Conservation (phyloP, 208 protist genomes). For the Porcisia hertigi region DNA sequence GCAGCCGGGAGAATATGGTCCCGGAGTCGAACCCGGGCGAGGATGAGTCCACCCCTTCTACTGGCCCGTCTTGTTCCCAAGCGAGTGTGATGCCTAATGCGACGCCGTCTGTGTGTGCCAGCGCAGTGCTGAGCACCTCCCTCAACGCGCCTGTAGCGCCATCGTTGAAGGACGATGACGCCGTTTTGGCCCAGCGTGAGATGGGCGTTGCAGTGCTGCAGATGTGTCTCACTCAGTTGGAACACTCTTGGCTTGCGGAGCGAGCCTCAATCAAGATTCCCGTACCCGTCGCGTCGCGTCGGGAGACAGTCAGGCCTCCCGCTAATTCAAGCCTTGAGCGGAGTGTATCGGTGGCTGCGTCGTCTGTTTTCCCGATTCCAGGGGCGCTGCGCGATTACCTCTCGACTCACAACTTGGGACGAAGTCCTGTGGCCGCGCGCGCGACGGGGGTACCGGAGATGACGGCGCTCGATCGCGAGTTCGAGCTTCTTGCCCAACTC, state of each 20-base stretch:
- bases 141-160: background rate
- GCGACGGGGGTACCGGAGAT: slow-evolving; percentile 31
- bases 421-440: background rate
- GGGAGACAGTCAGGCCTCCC: background rate
- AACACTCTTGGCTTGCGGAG: slow-evolving; percentile 12
- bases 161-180: slow-evolving; percentile 11
- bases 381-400: slow-evolving; percentile 13
- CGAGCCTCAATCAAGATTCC: background rate
- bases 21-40: background rate
- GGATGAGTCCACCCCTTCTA: background rate
- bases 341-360: background rate
- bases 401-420: slow-evolving; percentile 4
- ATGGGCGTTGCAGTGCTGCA: slow-evolving; percentile 14
- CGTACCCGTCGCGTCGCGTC: background rate
- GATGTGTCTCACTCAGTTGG: slow-evolving; percentile 6
- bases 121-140: background rate
- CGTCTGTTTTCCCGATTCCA: background rate
- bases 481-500: slow-evolving; percentile 11
- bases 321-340: background rate
- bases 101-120: background rate
- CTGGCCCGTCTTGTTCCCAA: slow-evolving; percentile 2
- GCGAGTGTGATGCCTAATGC: background rate
- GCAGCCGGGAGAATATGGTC: slow-evolving; percentile 14
- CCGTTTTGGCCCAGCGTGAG: slow-evolving; percentile 15
- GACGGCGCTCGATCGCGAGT: slow-evolving; percentile 20